A percentile compares a stretch with the other conserved stretches of the same genome.
These are phyloP conservation scores for Globomyces sp. DNA, from an alignment of 371 early-diverging fungal species.

Conservation along the genomic window DNA sequence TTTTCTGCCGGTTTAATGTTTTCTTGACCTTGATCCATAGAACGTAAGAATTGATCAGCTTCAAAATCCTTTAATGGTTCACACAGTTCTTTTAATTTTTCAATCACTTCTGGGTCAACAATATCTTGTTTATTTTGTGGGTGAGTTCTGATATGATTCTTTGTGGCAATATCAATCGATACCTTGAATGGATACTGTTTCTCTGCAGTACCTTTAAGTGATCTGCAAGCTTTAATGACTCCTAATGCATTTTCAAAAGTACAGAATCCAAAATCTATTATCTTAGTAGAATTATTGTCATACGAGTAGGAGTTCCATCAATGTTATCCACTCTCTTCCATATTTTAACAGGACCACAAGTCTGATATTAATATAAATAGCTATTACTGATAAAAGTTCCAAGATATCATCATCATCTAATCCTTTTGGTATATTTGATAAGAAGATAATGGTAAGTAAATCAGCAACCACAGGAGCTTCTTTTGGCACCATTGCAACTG, in stretches of 20 bases:
- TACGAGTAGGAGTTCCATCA: constrained; percentile 2
- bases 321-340: constrained; percentile 4
- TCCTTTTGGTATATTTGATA: neutral
- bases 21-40: neutral
- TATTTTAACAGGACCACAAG: neutral
- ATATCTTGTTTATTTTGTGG: constrained; percentile 33
- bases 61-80: neutral
- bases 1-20: constrained; percentile 50
- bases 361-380: neutral
- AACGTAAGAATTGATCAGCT: neutral
- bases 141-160: constrained; percentile 26
- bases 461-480: no score
- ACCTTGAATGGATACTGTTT: constrained; percentile 15
- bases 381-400: neutral
- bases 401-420: constrained; percentile 8
- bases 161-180: constrained; percentile 22
- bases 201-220: neutral
- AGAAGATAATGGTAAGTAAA: no score
- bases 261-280: constrained; percentile 68
- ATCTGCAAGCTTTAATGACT: constrained; percentile 64
- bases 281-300: neutral
- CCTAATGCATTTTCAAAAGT: constrained; percentile 71
- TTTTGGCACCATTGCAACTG: no score
- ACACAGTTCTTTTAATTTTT: constrained; percentile 24
- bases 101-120: constrained; percentile 39